Percentiles rank a stretch among this genome's conserved stretches.
Evolutionary conservation across 768 basidiomycete genomes (phyloP).

Genomic region (Tylopilus intermedius): DNA sequence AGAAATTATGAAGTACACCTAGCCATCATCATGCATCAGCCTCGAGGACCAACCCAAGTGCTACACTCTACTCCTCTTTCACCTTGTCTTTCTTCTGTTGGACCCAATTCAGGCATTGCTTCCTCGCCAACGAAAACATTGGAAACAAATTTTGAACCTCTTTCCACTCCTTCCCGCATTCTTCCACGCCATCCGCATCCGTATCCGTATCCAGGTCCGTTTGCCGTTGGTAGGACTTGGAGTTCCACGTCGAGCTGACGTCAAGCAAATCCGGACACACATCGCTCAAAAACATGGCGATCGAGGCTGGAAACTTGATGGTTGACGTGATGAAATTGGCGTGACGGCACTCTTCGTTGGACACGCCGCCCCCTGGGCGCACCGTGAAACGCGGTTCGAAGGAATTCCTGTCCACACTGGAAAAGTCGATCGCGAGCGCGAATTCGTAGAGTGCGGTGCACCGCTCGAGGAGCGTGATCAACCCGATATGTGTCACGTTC

Average conservation of each 20-base stretch:
- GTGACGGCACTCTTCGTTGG: conserved; percentile 3
- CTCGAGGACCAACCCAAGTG: too few species aligned
- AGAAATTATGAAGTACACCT: too few species aligned
- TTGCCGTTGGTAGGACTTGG: background rate
- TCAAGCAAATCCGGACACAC: conserved; percentile 16
- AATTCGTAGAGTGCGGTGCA: conserved; percentile 13
- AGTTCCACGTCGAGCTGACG: background rate
- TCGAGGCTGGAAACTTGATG: conserved; percentile 14
- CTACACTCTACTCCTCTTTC: too few species aligned
- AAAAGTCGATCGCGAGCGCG: conserved; percentile 21
- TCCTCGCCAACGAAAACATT: too few species aligned
- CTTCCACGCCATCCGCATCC: conserved; percentile 7
- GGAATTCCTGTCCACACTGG: conserved; percentile 18
- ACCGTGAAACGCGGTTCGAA: conserved; percentile 6
- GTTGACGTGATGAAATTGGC: conserved; percentile 22
- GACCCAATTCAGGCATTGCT: too few species aligned
- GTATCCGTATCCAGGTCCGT: conserved; percentile 1
- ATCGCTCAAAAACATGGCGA: conserved; percentile 27
- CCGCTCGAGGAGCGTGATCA: conserved; percentile 17
- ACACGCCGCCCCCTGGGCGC: conserved; percentile 8
- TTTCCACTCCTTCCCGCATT: conserved; percentile 12
- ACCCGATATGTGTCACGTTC: conserved; percentile 19
- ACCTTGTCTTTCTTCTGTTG: too few species aligned
- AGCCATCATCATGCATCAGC: too few species aligned
- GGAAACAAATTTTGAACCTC: too few species aligned